Evolutionary conservation across 2,329 filamentous ascomycete species (phyloP).

Genomic region (Chaetothyriales sp.): DNA sequence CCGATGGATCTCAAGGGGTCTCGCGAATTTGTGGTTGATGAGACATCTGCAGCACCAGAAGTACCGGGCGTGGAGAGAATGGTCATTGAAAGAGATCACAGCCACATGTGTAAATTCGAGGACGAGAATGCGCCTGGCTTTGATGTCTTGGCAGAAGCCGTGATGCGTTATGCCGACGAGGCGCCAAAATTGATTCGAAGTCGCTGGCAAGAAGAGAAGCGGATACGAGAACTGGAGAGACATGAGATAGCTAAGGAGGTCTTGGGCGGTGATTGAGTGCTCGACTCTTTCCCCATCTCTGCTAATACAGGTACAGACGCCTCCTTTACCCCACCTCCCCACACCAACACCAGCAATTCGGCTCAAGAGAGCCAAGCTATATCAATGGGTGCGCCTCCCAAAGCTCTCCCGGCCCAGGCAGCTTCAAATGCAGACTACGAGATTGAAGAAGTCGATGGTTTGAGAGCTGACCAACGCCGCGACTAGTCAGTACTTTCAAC

Average conservation of each 20-base stretch:
- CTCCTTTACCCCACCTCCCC: neutral
- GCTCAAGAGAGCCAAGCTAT: conserved; percentile 3
- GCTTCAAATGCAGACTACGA: conserved; percentile 9
- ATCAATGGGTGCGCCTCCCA: conserved; percentile 12
- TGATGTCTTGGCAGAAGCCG: conserved; percentile 36
- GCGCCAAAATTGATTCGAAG: conserved; percentile 41
- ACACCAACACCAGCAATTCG: neutral
- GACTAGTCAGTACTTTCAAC: conserved; percentile 6
- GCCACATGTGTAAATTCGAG: conserved; percentile 59
- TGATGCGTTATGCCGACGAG: conserved; percentile 33
- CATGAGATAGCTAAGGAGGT: conserved; percentile 27
- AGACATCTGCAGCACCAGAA: conserved; percentile 54
- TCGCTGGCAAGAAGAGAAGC: conserved; percentile 48
- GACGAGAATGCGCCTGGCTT: conserved; percentile 53
- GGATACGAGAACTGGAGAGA: conserved; percentile 24
- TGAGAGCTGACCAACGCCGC: conserved; percentile 1
- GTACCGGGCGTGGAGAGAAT: conserved; percentile 58
- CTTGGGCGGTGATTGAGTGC: conserved; percentile 20
- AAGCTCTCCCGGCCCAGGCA: conserved; percentile 4
- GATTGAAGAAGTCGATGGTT: conserved; percentile 14
- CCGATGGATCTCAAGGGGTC: conserved; percentile 56
- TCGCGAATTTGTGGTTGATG: conserved; percentile 52
- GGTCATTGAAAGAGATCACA: conserved; percentile 62
- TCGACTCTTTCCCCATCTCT: neutral
- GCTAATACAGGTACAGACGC: neutral